phyloP scores from a whole-genome alignment of 1,284 basidiomycete genomes.

The Phaffia rhodozyma region DNA sequence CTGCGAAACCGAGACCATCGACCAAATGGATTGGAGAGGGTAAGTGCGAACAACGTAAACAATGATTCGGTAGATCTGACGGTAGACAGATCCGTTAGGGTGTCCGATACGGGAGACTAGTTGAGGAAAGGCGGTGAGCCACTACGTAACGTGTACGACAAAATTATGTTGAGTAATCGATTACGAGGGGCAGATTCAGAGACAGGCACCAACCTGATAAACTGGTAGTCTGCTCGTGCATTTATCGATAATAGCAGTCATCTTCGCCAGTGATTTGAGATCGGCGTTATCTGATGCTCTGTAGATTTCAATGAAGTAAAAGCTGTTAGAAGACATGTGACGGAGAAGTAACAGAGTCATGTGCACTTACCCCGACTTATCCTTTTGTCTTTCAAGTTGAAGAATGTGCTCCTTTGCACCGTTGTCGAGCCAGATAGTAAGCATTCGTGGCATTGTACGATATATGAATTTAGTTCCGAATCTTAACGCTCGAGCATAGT shows the following conservation, averaged over 20 bases:
- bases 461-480: slow-evolving; percentile 93
- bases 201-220: slow-evolving; percentile 52
- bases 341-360: neutral
- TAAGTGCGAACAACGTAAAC: slow-evolving; percentile 61
- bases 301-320: neutral
- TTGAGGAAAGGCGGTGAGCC: slow-evolving; percentile 94
- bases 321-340: neutral
- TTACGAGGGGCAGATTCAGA: neutral
- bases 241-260: neutral
- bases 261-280: neutral
- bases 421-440: slow-evolving; percentile 91
- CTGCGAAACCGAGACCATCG: slow-evolving; percentile 77
- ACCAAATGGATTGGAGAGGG: slow-evolving; percentile 88
- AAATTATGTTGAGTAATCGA: no score
- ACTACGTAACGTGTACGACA: slow-evolving; percentile 42
- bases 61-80: slow-evolving; percentile 58
- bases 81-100: slow-evolving; percentile 54
- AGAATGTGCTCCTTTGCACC: slow-evolving; percentile 47
- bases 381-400: slow-evolving; percentile 12
- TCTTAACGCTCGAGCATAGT: slow-evolving; percentile 62
- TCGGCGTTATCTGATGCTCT: no score
- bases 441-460: slow-evolving; percentile 83
- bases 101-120: slow-evolving; percentile 91
- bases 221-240: slow-evolving; percentile 45
- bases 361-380: slow-evolving; percentile 3